phyloP scores from a whole-genome alignment of 495 filamentous ascomycete species.

The Trichocladium antarcticum region DNA sequence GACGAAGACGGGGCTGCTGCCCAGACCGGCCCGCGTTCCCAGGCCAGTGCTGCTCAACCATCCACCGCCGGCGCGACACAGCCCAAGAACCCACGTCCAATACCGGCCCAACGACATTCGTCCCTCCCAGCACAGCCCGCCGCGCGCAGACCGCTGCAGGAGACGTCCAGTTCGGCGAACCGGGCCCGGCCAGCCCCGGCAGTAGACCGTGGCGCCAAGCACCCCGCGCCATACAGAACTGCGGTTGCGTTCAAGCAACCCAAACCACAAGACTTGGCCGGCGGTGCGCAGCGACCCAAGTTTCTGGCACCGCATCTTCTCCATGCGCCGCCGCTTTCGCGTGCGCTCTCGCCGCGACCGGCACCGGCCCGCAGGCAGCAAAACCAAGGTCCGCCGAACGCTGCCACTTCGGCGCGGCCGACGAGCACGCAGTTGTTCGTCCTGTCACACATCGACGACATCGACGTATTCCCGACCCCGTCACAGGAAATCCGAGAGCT shows the following conservation, averaged over 20 bases:
- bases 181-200: not conserved
- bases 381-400: not conserved
- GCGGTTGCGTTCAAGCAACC: constrained; percentile 3
- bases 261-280: not conserved
- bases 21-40: no score
- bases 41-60: no score
- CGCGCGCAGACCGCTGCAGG: not conserved
- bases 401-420: no score
- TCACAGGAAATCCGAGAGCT: constrained; percentile 39
- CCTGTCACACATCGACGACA: constrained; percentile 29
- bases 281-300: constrained; percentile 6
- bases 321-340: not conserved
- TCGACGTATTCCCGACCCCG: constrained; percentile 40
- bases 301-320: constrained; percentile 9
- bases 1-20: no score
- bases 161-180: not conserved
- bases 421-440: constrained; percentile 37
- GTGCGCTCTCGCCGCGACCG: not conserved
- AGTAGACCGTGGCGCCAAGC: not conserved
- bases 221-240: not conserved
- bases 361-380: not conserved
- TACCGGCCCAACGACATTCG: no score
- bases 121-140: no score
- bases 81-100: no score
- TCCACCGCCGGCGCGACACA: no score